Conservation (phyloP, 768 basidiomycete species). For the Lyophyllum semitale region DNA sequence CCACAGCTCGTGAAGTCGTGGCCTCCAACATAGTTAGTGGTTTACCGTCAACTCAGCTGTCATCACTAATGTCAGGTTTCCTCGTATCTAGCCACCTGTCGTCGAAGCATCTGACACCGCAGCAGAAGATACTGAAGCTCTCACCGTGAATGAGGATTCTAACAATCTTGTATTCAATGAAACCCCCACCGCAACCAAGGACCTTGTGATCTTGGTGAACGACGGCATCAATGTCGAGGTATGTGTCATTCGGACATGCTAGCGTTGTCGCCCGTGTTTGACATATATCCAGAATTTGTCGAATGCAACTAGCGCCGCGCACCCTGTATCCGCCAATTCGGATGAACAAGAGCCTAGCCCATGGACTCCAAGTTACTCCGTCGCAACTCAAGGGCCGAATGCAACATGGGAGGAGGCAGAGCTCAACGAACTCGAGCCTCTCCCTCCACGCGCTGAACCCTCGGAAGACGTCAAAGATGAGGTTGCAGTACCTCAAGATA, state of each 20-base stretch:
- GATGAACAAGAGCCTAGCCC: slow-evolving; percentile 11
- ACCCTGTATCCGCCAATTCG: neutral
- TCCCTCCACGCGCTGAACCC: slow-evolving; percentile 5
- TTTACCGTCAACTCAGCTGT: neutral
- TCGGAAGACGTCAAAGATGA: neutral
- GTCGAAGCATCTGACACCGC: neutral
- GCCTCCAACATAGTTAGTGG: neutral
- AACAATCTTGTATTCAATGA: neutral
- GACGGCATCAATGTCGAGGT: neutral
- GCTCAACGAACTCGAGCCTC: slow-evolving; percentile 17
- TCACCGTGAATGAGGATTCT: neutral
- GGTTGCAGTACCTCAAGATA: neutral
- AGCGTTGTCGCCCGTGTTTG: neutral
- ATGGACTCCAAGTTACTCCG: slow-evolving; percentile 21
- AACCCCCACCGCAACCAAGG: neutral
- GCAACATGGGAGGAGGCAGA: slow-evolving; percentile 9
- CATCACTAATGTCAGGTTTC: neutral
- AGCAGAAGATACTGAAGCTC: neutral
- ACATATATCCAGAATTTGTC: neutral
- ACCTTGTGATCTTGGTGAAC: neutral
- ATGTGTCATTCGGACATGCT: neutral
- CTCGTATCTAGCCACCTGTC: neutral
- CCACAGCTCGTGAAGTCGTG: neutral
- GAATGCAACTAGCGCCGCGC: neutral
- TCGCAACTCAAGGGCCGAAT: slow-evolving; percentile 15